These are phyloP conservation scores for Akanthomyces lecanii DNA, from an alignment of 2,329 filamentous ascomycete species.

Conservation along the genomic window DNA sequence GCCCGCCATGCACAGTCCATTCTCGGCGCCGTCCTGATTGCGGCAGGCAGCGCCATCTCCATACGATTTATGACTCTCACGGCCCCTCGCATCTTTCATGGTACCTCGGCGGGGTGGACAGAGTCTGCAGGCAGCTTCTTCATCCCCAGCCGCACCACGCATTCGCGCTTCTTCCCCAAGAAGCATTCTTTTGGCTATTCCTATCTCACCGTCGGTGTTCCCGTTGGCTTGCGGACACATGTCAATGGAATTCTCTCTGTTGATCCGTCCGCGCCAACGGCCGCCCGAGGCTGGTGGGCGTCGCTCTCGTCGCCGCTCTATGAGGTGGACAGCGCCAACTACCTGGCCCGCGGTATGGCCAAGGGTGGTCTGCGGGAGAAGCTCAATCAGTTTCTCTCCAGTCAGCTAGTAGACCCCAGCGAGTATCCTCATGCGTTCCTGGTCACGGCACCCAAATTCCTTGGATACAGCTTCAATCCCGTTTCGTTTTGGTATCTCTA, in stretches of 20 bases:
- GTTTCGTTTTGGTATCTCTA: constrained; percentile 81
- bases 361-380: constrained; percentile 58
- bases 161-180: constrained; percentile 62
- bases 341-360: constrained; percentile 52
- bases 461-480: constrained; percentile 70
- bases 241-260: constrained; percentile 53
- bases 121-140: constrained; percentile 42
- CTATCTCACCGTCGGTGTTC: constrained; percentile 36
- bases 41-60: background rate
- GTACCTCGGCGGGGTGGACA: constrained; percentile 5
- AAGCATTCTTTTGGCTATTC: constrained; percentile 66
- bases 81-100: background rate
- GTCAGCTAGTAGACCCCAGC: constrained; percentile 52
- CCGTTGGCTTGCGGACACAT: background rate
- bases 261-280: constrained; percentile 22
- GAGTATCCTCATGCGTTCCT: constrained; percentile 66
- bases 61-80: background rate
- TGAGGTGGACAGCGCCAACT: constrained; percentile 54
- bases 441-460: constrained; percentile 63
- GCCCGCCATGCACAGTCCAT: background rate
- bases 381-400: constrained; percentile 52
- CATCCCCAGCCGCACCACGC: constrained; percentile 62
- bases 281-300: constrained; percentile 22
- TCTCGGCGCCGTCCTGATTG: background rate
- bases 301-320: constrained; percentile 48